Evolutionary conservation across 148 eudicot genomes (phyloP).

Genomic region (Camellia granthamiana): DNA sequence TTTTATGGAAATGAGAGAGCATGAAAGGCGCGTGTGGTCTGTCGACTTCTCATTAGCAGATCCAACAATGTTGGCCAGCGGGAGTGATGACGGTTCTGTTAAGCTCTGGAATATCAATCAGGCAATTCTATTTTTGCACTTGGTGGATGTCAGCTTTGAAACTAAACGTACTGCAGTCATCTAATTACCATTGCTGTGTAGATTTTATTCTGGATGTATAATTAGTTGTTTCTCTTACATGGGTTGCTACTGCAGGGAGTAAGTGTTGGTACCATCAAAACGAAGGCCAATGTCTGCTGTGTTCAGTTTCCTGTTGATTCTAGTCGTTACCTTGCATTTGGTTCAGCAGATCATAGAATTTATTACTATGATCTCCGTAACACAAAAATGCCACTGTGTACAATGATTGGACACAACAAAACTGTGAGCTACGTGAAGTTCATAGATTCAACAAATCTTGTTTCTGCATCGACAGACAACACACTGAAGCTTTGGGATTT

Average conservation of each 20-base stretch:
- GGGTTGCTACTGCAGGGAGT: slow-evolving; percentile 74
- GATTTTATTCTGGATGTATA: slow-evolving; percentile 33
- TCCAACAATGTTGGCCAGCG: slow-evolving; percentile 95
- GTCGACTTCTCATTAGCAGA: slow-evolving; percentile 85
- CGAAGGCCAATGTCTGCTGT: slow-evolving; percentile 95
- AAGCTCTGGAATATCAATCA: slow-evolving; percentile 99
- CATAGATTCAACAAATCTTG: slow-evolving; percentile 70
- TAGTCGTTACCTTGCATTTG: slow-evolving; percentile 81
- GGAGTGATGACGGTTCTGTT: slow-evolving; percentile 96
- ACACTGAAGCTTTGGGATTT: slow-evolving; percentile 96
- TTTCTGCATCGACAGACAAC: slow-evolving; percentile 90
- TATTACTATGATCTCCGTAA: slow-evolving; percentile 92
- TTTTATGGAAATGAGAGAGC: slow-evolving; percentile 86
- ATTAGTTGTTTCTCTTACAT: slow-evolving; percentile 56
- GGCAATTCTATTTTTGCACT: slow-evolving; percentile 96
- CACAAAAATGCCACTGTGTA: slow-evolving; percentile 72
- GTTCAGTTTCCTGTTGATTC: slow-evolving; percentile 83
- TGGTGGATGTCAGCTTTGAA: slow-evolving; percentile 94
- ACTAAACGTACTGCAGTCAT: slow-evolving; percentile 80
- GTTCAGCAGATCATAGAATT: slow-evolving; percentile 94
- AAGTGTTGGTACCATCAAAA: slow-evolving; percentile 83
- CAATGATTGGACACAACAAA: slow-evolving; percentile 81
- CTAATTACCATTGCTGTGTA: slow-evolving; percentile 23
- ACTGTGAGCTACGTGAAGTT: slow-evolving; percentile 98
- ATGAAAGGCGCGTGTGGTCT: slow-evolving; percentile 91